Evolutionary conservation across 2,329 filamentous ascomycete genomes (phyloP).

Genomic region (Cordyceps cicadae): DNA sequence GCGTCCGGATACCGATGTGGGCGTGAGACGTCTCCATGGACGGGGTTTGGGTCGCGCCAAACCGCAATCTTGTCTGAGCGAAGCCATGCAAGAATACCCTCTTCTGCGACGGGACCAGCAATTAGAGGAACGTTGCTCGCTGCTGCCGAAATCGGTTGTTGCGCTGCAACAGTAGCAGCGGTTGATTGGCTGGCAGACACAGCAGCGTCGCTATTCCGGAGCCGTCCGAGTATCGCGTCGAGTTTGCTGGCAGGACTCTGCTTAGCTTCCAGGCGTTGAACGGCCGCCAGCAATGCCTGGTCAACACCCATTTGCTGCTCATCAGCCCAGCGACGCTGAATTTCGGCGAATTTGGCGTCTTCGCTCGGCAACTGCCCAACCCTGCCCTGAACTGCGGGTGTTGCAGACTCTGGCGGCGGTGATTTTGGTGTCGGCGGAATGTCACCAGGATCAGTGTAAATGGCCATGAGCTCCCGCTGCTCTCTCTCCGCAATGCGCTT

Average conservation of each 20-base stretch:
- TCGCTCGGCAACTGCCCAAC: slow-evolving; percentile 30
- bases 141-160: background rate
- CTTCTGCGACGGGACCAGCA: slow-evolving; percentile 28
- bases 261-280: slow-evolving; percentile 34
- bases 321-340: slow-evolving; percentile 42
- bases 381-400: slow-evolving; percentile 19
- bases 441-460: slow-evolving; percentile 46
- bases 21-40: slow-evolving; percentile 25
- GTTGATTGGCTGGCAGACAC: background rate
- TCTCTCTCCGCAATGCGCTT: slow-evolving; percentile 49
- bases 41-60: slow-evolving; percentile 35
- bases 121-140: slow-evolving; percentile 22
- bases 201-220: slow-evolving; percentile 19
- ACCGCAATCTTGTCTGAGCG: slow-evolving; percentile 34
- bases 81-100: slow-evolving; percentile 36
- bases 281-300: slow-evolving; percentile 34
- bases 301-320: slow-evolving; percentile 35
- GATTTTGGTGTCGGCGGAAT: slow-evolving; percentile 51
- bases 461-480: slow-evolving; percentile 51
- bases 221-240: slow-evolving; percentile 32
- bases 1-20: slow-evolving; percentile 34
- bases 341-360: slow-evolving; percentile 37
- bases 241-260: slow-evolving; percentile 28
- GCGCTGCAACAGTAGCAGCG: background rate
- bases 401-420: slow-evolving; percentile 30